A percentile compares a stretch with the other conserved stretches of the same genome.
Evolutionary conservation across 495 filamentous ascomycete genomes (phyloP).

Genomic region (Letharia columbiana): DNA sequence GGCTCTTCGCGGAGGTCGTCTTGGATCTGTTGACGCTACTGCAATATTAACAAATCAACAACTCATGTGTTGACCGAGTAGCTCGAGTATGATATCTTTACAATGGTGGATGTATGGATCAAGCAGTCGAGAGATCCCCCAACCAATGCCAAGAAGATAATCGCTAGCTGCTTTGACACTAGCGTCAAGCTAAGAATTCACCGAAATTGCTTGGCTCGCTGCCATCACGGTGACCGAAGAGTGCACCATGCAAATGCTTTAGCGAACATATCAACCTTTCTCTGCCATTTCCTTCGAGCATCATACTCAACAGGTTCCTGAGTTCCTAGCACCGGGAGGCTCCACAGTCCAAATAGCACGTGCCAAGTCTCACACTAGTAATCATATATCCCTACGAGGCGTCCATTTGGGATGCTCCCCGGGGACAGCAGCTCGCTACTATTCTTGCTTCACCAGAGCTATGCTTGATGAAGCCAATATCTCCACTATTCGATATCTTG

Average conservation of each 20-base stretch:
- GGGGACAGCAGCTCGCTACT: neutral
- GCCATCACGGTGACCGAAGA: neutral
- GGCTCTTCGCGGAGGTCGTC: no score
- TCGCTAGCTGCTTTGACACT: neutral
- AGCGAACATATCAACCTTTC: neutral
- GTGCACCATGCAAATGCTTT: neutral
- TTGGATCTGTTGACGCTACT: no score
- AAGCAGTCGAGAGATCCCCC: neutral
- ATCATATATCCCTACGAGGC: neutral
- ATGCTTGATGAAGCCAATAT: neutral
- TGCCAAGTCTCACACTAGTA: neutral
- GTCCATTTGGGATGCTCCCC: neutral
- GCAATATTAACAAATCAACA: no score
- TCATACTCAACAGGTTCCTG: neutral
- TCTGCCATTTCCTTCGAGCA: neutral
- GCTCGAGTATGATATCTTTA: no score
- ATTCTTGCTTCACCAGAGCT: neutral
- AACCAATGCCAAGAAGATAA: neutral
- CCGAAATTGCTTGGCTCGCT: neutral
- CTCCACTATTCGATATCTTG: neutral
- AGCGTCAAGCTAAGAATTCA: neutral
- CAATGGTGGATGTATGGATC: neutral
- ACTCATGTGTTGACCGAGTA: neutral
- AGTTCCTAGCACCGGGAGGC: neutral
- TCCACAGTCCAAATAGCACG: neutral